A percentile compares a stretch with the other conserved stretches of the same genome.
Conservation (phyloP, 2,329 filamentous ascomycete species). For the Talaromyces atroroseus region DNA sequence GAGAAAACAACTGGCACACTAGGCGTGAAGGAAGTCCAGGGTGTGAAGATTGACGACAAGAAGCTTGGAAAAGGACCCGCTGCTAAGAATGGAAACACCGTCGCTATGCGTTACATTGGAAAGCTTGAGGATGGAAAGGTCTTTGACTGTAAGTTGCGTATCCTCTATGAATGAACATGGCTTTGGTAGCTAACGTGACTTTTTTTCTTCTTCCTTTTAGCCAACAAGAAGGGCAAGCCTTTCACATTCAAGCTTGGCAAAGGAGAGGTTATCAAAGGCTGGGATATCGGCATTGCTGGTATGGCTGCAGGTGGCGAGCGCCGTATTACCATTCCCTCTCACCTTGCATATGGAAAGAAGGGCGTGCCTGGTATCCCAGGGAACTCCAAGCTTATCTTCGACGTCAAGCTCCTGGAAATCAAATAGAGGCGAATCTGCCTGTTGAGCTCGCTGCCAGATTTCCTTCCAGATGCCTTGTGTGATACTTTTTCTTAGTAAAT, state of each 20-base stretch:
- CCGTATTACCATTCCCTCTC: conserved; percentile 79
- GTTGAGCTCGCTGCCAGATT: background rate
- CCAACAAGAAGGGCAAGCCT: conserved; percentile 98
- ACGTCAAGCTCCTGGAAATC: conserved; percentile 79
- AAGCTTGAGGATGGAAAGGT: conserved; percentile 93
- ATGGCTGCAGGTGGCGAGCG: conserved; percentile 94
- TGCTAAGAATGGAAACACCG: conserved; percentile 83
- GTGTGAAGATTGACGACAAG: conserved; percentile 92
- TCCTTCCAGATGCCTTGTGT: background rate
- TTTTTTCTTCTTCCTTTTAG: conserved; percentile 39
- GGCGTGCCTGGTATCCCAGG: conserved; percentile 75
- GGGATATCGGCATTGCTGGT: conserved; percentile 90
- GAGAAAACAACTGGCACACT: conserved; percentile 53
- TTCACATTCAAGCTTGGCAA: conserved; percentile 93
- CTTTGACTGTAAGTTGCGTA: conserved; percentile 69
- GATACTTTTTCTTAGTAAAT: background rate
- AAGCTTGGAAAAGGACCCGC: conserved; percentile 79
- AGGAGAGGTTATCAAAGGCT: conserved; percentile 97
- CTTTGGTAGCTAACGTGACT: background rate
- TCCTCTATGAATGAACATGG: conserved; percentile 7
- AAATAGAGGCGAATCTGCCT: conserved; percentile 52
- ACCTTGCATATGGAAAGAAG: conserved; percentile 85
- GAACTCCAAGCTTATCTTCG: conserved; percentile 89
- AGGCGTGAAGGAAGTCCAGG: conserved; percentile 73
- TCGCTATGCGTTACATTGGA: conserved; percentile 96